A percentile compares a stretch with the other conserved stretches of the same genome.
Evolutionary conservation across 371 early-diverging fungal species (phyloP).

Genomic region (Mortierella sp.): DNA sequence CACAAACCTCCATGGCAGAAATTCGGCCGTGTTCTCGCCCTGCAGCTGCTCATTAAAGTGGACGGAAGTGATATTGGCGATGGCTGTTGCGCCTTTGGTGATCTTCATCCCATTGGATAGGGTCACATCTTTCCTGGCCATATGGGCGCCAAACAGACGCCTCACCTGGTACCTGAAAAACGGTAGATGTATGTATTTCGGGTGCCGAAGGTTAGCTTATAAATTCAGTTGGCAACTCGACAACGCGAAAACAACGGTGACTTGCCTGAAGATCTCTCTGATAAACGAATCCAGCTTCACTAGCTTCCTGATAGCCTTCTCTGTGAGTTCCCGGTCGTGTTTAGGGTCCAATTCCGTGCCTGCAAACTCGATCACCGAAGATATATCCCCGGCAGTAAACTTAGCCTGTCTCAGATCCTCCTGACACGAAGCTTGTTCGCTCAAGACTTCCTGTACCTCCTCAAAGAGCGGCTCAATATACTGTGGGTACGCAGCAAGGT

Average conservation of each 20-base stretch:
- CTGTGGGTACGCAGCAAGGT: constrained; percentile 55
- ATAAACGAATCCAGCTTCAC: constrained; percentile 61
- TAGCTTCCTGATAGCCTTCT: constrained; percentile 49
- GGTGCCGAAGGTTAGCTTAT: no score
- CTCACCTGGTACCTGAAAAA: constrained; percentile 13
- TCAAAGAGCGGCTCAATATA: constrained; percentile 51
- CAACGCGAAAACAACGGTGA: no score
- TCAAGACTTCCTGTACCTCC: constrained; percentile 56
- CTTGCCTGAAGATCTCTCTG: constrained; percentile 55
- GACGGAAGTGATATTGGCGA: constrained; percentile 17
- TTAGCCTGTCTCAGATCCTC: constrained; percentile 7
- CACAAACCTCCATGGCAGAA: constrained; percentile 60
- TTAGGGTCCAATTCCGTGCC: constrained; percentile 14
- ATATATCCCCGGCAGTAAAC: background rate
- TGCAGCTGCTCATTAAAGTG: constrained; percentile 11
- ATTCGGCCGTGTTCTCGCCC: constrained; percentile 36
- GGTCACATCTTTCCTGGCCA: constrained; percentile 31
- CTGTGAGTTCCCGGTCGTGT: constrained; percentile 31
- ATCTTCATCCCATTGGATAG: constrained; percentile 57
- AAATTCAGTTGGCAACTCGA: no score
- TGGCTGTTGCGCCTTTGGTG: constrained; percentile 41
- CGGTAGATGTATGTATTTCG: no score
- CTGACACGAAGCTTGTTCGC: constrained; percentile 9
- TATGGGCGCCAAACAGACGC: constrained; percentile 41
- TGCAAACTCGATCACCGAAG: background rate